Percentiles rank a stretch among this genome's conserved stretches.
phyloP scores from a whole-genome alignment of 331 rosid species.

The Quercus phellos region DNA sequence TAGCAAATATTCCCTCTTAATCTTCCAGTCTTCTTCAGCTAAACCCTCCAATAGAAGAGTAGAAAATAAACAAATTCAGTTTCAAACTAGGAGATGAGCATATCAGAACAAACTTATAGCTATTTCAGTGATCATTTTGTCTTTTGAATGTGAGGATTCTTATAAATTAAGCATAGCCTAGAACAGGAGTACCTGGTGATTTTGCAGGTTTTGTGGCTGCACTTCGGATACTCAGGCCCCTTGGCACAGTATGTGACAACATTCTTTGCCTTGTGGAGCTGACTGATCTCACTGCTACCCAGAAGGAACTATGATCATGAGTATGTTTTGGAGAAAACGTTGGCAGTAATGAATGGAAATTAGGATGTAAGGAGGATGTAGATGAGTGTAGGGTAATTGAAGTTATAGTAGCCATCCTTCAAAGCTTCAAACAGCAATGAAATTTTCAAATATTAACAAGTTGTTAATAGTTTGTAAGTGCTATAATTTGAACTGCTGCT shows the following conservation, averaged over 20 bases:
- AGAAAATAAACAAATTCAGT: conserved; percentile 10
- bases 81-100: background rate
- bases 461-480: conserved; percentile 9
- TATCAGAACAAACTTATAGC: background rate
- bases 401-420: conserved; percentile 54
- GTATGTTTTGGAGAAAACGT: conserved; percentile 40
- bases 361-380: conserved; percentile 39
- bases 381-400: conserved; percentile 45
- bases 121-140: conserved; percentile 6
- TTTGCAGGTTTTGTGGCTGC: conserved; percentile 83
- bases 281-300: conserved; percentile 36
- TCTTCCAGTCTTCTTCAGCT: conserved; percentile 99
- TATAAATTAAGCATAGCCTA: background rate
- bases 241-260: conserved; percentile 25
- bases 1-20: conserved; percentile 61
- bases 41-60: conserved; percentile 36
- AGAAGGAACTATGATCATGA: conserved; percentile 33
- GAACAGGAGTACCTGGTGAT: conserved; percentile 61
- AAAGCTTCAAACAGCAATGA: conserved; percentile 18
- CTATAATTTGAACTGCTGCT: conserved; percentile 16
- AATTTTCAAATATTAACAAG: background rate
- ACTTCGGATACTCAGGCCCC: conserved; percentile 46
- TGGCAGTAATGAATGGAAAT: conserved; percentile 22
- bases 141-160: conserved; percentile 6
- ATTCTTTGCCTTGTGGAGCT: conserved; percentile 32